phyloP scores from a whole-genome alignment of 306 rosid species.

The Neltuma alba region DNA sequence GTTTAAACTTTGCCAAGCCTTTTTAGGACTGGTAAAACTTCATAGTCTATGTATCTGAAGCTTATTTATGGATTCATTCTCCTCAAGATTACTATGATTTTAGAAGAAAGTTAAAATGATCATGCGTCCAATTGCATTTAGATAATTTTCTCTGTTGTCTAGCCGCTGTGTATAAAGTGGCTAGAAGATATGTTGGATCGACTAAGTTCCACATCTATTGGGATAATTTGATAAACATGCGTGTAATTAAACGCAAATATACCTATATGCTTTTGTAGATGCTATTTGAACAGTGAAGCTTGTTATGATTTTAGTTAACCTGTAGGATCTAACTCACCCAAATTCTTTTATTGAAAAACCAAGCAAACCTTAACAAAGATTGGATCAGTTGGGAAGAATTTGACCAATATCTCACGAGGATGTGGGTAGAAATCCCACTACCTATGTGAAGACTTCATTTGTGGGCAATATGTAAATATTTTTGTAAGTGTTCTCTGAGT shows the following conservation, averaged over 20 bases:
- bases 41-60: background rate
- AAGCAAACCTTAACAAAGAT: too few species aligned
- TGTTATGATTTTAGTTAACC: too few species aligned
- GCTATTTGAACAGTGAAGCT: too few species aligned
- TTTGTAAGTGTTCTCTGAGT: background rate
- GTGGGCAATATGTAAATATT: background rate
- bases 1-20: constrained; percentile 4
- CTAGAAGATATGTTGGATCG: background rate
- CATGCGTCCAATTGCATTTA: background rate
- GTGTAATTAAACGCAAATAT: too few species aligned
- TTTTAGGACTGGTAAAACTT: constrained; percentile 6
- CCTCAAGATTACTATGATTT: background rate
- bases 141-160: background rate
- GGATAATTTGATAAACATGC: too few species aligned
- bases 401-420: too few species aligned
- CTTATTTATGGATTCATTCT: constrained; percentile 12
- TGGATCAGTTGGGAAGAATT: too few species aligned
- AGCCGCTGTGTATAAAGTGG: background rate
- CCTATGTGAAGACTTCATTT: background rate
- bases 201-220: too few species aligned
- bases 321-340: too few species aligned
- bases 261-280: too few species aligned
- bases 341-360: too few species aligned
- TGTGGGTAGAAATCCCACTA: too few species aligned
- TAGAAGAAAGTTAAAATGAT: constrained; percentile 21